These are phyloP conservation scores for Sechiopsis laciniata DNA, from an alignment of 306 rosid genomes.

Conservation along the genomic window DNA sequence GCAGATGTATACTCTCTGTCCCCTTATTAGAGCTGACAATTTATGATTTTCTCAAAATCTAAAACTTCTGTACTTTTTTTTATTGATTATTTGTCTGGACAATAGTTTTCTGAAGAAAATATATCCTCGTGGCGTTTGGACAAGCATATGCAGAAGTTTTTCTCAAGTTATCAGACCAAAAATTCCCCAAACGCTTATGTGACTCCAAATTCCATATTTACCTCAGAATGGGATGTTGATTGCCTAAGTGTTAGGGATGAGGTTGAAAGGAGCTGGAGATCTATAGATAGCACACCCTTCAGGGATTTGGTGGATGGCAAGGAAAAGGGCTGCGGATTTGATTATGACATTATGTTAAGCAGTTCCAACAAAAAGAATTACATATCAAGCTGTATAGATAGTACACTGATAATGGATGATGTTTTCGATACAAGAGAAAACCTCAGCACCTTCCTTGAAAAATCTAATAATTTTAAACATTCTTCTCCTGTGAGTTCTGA, in stretches of 20 bases:
- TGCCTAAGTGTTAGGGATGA: conserved; percentile 33
- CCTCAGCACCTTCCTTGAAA: conserved; percentile 27
- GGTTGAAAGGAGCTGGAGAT: conserved; percentile 29
- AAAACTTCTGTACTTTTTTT: conserved; percentile 29
- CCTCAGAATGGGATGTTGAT: conserved; percentile 33
- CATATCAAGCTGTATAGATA: conserved; percentile 32
- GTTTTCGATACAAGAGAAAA: conserved; percentile 30
- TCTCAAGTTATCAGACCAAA: conserved; percentile 31
- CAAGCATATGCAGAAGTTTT: conserved; percentile 26
- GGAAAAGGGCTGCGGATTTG: conserved; percentile 34
- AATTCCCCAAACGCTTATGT: conserved; percentile 33
- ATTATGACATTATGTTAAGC: conserved; percentile 28
- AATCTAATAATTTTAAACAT: conserved; percentile 23
- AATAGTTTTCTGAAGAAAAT: conserved; percentile 32
- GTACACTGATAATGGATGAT: conserved; percentile 31
- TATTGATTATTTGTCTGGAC: conserved; percentile 23
- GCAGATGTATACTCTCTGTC: conserved; percentile 28
- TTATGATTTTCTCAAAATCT: conserved; percentile 32
- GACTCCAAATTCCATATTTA: conserved; percentile 29
- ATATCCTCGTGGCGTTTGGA: conserved; percentile 29
- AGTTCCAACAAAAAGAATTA: conserved; percentile 29
- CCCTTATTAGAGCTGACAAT: conserved; percentile 29
- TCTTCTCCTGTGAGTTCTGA: conserved; percentile 30
- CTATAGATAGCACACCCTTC: conserved; percentile 28
- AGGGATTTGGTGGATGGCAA: conserved; percentile 25